phyloP scores from a whole-genome alignment of 2,329 filamentous ascomycete genomes.

The Zymoseptoria passerinii region DNA sequence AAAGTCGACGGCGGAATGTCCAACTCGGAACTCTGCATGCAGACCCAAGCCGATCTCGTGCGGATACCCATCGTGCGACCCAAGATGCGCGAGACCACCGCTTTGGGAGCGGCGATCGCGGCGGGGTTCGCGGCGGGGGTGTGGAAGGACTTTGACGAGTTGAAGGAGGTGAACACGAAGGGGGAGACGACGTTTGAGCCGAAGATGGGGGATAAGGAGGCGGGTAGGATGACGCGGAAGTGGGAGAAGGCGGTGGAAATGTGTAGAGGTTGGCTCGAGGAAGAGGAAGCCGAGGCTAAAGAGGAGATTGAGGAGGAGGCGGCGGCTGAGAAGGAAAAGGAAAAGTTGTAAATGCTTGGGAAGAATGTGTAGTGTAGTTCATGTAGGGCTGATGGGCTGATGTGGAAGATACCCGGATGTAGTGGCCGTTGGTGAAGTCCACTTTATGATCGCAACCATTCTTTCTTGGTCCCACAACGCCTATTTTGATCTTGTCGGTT shows the following conservation, averaged over 20 bases:
- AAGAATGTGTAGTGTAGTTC: background rate
- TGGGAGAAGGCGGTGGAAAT: conserved; percentile 74
- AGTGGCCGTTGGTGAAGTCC: background rate
- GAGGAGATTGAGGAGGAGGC: conserved; percentile 7
- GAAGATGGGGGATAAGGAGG: conserved; percentile 47
- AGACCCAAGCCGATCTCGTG: conserved; percentile 78
- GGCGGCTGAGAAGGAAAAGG: conserved; percentile 5
- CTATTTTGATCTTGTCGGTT: background rate
- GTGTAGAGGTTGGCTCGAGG: conserved; percentile 59
- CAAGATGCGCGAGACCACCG: conserved; percentile 83
- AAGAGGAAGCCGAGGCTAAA: conserved; percentile 8
- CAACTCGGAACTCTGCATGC: conserved; percentile 84
- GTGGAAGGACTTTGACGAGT: conserved; percentile 67
- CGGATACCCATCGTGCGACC: conserved; percentile 77
- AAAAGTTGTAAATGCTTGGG: conserved; percentile 10
- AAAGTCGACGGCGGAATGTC: conserved; percentile 86
- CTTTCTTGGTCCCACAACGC: background rate
- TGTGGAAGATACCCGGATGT: background rate
- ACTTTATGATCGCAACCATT: background rate
- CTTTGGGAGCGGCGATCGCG: conserved; percentile 79
- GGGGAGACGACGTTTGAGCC: conserved; percentile 65
- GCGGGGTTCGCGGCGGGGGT: conserved; percentile 73
- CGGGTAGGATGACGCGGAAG: conserved; percentile 55
- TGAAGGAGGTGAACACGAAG: conserved; percentile 63
- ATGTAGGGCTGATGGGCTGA: background rate